These are phyloP conservation scores for Entamoeba moshkovskii DNA, from an alignment of 208 protist species.

Conservation along the genomic window DNA sequence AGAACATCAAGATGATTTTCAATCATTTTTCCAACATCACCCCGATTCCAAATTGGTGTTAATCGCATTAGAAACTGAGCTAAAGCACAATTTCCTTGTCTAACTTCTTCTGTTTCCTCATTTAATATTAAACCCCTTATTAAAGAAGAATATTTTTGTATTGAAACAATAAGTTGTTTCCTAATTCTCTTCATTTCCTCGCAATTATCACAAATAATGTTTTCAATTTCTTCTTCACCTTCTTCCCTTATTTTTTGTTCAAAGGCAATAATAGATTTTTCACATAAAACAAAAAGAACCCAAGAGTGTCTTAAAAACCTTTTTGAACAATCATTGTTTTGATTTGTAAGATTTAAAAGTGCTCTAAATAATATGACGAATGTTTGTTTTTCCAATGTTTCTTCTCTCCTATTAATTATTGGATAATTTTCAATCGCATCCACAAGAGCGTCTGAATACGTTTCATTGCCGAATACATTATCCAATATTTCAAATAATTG, in stretches of 20 bases:
- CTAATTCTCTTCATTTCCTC: background rate
- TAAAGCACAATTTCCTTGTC: background rate
- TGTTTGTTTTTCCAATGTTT: background rate
- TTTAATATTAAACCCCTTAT: background rate
- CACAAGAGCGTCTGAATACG: background rate
- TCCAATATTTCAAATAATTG: background rate
- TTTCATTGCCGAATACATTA: background rate
- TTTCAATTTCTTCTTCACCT: background rate
- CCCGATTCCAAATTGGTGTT: background rate
- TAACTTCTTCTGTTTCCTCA: background rate
- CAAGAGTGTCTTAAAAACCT: background rate
- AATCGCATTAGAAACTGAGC: background rate
- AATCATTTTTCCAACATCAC: background rate
- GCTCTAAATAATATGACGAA: background rate
- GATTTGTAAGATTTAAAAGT: background rate
- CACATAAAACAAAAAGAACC: background rate
- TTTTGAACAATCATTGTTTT: background rate
- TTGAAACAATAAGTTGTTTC: background rate
- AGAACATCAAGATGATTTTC: background rate
- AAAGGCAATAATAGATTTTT: background rate
- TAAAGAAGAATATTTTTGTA: background rate
- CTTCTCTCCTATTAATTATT: background rate
- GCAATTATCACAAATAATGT: background rate
- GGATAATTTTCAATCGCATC: background rate
- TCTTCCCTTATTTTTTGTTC: background rate